These are phyloP conservation scores for Omphalotus guepiniiformis DNA, from an alignment of 768 basidiomycete species.

Conservation along the genomic window DNA sequence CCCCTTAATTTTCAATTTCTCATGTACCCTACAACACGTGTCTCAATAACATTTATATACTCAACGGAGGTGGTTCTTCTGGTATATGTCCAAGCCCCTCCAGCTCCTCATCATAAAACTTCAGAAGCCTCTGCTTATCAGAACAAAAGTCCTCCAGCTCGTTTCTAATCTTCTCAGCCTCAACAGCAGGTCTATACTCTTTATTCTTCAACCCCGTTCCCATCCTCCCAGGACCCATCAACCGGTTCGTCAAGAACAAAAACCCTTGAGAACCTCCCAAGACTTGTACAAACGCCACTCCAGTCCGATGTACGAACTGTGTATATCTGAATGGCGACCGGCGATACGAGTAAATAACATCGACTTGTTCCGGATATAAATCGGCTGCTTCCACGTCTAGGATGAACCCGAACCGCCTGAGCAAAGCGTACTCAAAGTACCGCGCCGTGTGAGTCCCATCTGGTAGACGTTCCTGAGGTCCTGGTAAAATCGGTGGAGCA, in stretches of 20 bases:
- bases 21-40: too few species aligned
- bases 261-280: slow-evolving; percentile 77
- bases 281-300: slow-evolving; percentile 88
- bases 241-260: slow-evolving; percentile 83
- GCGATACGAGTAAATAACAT: slow-evolving; percentile 88
- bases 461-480: slow-evolving; percentile 63
- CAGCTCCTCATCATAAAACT: slow-evolving; percentile 74
- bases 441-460: slow-evolving; percentile 61
- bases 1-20: too few species aligned
- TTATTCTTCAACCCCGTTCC: slow-evolving; percentile 51
- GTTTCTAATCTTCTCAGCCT: slow-evolving; percentile 58
- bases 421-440: slow-evolving; percentile 79
- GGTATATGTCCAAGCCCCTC: slow-evolving; percentile 37
- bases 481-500: slow-evolving; percentile 66
- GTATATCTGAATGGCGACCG: slow-evolving; percentile 73
- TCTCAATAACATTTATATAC: slow-evolving; percentile 18
- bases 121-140: slow-evolving; percentile 45
- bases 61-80: slow-evolving; percentile 55
- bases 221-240: slow-evolving; percentile 70
- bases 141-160: slow-evolving; percentile 64
- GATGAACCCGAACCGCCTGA: slow-evolving; percentile 77
- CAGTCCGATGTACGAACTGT: slow-evolving; percentile 89
- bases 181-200: slow-evolving; percentile 49
- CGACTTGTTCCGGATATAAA: slow-evolving; percentile 75
- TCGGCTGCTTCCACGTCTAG: slow-evolving; percentile 76